Conservation (phyloP, 2,329 filamentous ascomycete genomes). For the Amesomyces nigricolor region DNA sequence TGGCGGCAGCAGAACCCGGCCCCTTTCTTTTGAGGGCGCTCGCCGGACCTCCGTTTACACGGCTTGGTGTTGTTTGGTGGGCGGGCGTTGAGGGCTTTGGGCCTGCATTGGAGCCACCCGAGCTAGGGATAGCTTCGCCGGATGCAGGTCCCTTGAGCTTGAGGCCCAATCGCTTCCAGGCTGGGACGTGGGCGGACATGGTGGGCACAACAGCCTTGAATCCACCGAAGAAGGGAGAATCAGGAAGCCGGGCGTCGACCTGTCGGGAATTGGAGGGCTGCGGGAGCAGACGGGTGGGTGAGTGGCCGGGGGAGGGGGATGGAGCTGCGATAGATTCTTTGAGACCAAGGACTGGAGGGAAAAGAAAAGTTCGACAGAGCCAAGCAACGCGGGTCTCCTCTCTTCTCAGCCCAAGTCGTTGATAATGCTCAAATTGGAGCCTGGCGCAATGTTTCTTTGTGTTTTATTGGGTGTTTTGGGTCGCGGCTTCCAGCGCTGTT, state of each 20-base stretch:
- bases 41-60: conserved; percentile 25
- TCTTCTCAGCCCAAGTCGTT: conserved; percentile 18
- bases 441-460: conserved; percentile 5
- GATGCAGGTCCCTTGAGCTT: conserved; percentile 49
- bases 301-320: conserved; percentile 8
- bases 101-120: conserved; percentile 20
- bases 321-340: conserved; percentile 12
- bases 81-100: conserved; percentile 20
- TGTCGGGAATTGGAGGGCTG: conserved; percentile 9
- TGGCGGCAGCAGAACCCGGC: conserved; percentile 31
- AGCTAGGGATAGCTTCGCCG: conserved; percentile 29
- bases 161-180: conserved; percentile 59
- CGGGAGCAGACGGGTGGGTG: conserved; percentile 5
- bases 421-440: conserved; percentile 18
- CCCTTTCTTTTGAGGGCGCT: conserved; percentile 46
- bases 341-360: conserved; percentile 6
- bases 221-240: conserved; percentile 31
- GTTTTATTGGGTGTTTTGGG: conserved; percentile 24
- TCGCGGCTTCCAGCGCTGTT: conserved; percentile 16
- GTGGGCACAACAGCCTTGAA: conserved; percentile 16
- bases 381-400: conserved; percentile 7
- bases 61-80: conserved; percentile 3
- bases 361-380: conserved; percentile 11
- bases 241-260: conserved; percentile 9
- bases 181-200: conserved; percentile 45